Base-by-base conservation (phyloP, 441 rosid genomes). In the Aleurites moluccanus region DNA sequence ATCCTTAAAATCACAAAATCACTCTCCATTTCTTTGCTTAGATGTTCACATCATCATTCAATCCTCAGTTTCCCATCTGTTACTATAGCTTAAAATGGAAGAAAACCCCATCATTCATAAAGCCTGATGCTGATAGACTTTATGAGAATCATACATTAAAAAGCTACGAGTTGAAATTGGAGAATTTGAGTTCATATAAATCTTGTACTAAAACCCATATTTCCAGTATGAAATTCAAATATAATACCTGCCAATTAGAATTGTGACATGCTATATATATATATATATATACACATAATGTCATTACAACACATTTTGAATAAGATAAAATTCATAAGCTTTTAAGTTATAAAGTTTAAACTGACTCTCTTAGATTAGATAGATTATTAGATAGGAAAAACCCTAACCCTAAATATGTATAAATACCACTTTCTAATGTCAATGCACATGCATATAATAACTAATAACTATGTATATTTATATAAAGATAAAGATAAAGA, bases 351-450 rank as follows among this genome's bases (percentile, higher is more conserved):
- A 23, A 21, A 23, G 35, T 47, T 47, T 47, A 18, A 68, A 30
- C 72, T 14, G 23, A 35, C 30, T 69, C 61, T 60, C 64, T 40
- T 59, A 4, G 42, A 71, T 4, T 20, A 59, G 25, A 52, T 56
- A 52, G 25, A 61, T 61, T 14, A 33, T 53, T 33, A 50, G 49
- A 59, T 25, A 35, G 45, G 13, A 16, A 64, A 78, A 82, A 82
- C 87, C 85, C 85, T 80, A 85, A 80, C 85, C 88, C 85, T 83
- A 83, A 62, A 64, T 23, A 8, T 70, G 14, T 30, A 45, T 27
- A 13, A 28, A 66, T 64, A 73, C 35, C 56, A 49, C 49, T 56
- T 42, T 50, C 20, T 45, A 33, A 50, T 40, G 38, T 56, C 73
- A 72, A 27, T 65, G 40, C 35, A 38, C 38, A 64, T 14, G 25